A percentile compares a stretch with the other conserved stretches of the same genome.
These are phyloP conservation scores for Clavariopsis aquatica DNA, from an alignment of 495 filamentous ascomycete species.

Conservation along the genomic window DNA sequence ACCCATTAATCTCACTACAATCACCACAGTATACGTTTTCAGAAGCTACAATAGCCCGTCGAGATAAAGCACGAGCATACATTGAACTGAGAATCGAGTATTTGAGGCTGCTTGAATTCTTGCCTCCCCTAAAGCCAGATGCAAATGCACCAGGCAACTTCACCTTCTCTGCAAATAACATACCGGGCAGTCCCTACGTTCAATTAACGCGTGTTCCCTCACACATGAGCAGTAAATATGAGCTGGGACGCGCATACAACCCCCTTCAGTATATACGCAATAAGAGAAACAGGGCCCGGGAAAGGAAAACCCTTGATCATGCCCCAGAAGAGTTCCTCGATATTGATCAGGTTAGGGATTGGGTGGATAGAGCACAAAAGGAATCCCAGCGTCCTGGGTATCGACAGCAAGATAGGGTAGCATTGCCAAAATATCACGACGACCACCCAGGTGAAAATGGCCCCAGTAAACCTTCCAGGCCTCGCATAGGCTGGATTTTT, in stretches of 20 bases:
- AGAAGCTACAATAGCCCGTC: slow-evolving; percentile 71
- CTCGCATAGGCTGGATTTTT: slow-evolving; percentile 76
- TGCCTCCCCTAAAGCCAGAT: slow-evolving; percentile 68
- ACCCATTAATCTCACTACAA: slow-evolving; percentile 11
- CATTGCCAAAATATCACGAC: slow-evolving; percentile 58
- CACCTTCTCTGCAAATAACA: slow-evolving; percentile 32
- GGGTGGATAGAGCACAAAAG: slow-evolving; percentile 69
- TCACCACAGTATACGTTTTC: slow-evolving; percentile 59
- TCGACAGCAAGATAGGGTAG: slow-evolving; percentile 46
- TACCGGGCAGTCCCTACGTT: slow-evolving; percentile 39
- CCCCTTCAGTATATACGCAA: slow-evolving; percentile 87
- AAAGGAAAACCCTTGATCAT: slow-evolving; percentile 67
- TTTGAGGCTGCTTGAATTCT: slow-evolving; percentile 68
- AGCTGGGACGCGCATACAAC: slow-evolving; percentile 69
- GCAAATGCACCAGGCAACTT: slow-evolving; percentile 42
- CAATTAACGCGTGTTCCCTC: slow-evolving; percentile 40
- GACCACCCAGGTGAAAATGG: slow-evolving; percentile 18
- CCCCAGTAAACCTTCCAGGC: slow-evolving; percentile 45
- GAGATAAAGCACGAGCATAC: slow-evolving; percentile 73
- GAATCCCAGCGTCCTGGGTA: slow-evolving; percentile 50
- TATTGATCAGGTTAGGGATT: slow-evolving; percentile 64
- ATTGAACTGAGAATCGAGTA: slow-evolving; percentile 82
- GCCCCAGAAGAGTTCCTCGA: slow-evolving; percentile 77
- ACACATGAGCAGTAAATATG: slow-evolving; percentile 32
- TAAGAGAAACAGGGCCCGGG: slow-evolving; percentile 72